phyloP scores from a whole-genome alignment of 1,139 yeast genomes.

The Hyphopichia wangnamkhiaoensis region DNA sequence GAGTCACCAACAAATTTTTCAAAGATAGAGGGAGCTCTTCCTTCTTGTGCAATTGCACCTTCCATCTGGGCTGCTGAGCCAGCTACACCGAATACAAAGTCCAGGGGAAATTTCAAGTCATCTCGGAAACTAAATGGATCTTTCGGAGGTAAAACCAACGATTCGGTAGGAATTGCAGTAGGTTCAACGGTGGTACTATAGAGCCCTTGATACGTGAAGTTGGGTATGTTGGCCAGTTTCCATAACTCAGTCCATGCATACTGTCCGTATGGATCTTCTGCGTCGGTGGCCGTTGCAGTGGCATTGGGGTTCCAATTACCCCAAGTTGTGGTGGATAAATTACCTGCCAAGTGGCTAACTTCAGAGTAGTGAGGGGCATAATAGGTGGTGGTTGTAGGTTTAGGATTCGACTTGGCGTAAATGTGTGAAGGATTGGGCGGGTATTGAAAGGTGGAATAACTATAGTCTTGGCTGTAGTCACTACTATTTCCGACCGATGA shows the following conservation, averaged over 20 bases:
- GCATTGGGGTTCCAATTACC: slow-evolving; percentile 18
- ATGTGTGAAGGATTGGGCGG: slow-evolving; percentile 9
- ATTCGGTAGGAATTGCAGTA: slow-evolving; percentile 20
- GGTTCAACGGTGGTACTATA: slow-evolving; percentile 22
- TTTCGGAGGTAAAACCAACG: slow-evolving; percentile 20
- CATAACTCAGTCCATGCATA: slow-evolving; percentile 22
- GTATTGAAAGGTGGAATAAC: neutral
- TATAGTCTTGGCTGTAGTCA: neutral
- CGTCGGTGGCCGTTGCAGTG: slow-evolving; percentile 17
- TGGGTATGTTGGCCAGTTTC: slow-evolving; percentile 15
- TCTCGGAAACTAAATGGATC: slow-evolving; percentile 17
- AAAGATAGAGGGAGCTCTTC: slow-evolving; percentile 32
- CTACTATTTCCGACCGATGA: neutral
- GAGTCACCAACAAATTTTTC: slow-evolving; percentile 18
- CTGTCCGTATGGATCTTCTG: slow-evolving; percentile 22
- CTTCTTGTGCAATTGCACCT: slow-evolving; percentile 36
- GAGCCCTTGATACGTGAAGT: slow-evolving; percentile 17
- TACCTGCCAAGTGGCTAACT: slow-evolving; percentile 12
- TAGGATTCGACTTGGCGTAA: slow-evolving; percentile 12
- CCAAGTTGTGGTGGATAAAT: slow-evolving; percentile 17
- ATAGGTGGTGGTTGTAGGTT: slow-evolving; percentile 8
- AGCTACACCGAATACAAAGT: slow-evolving; percentile 25
- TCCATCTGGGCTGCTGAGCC: slow-evolving; percentile 35
- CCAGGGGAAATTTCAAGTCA: slow-evolving; percentile 18
- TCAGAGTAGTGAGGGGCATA: slow-evolving; percentile 16